Base-by-base conservation (phyloP, 805 yeast genomes). In the Candida argentea region DNA sequence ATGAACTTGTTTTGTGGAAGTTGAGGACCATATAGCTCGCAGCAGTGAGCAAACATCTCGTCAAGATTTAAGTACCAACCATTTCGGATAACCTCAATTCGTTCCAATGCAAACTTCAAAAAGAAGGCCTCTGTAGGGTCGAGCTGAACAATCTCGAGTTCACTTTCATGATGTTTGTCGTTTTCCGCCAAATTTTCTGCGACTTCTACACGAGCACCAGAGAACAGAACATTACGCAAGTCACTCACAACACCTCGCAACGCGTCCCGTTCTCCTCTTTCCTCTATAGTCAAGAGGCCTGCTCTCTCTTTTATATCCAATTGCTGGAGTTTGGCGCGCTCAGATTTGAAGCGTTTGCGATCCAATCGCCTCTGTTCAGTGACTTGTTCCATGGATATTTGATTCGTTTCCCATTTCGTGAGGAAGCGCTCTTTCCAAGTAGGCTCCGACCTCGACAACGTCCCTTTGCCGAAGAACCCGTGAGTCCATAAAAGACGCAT, bases 381-480 rank as follows among this genome's bases (percentile, higher is more conserved):
- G 17, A 89, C 52, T 35, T 84, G 94, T 55, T 91, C 98, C 35
- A 74, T 63, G 13, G 78, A 61, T 12, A 56, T 43, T 25, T 32
- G 20, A 15, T 50, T 65, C 21, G 70, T 44, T 9, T 68, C 66
- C 15, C 81, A 53, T 23, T 84, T 51, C 26, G 75, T 61, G 20
- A 31, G 52, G 1, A 84, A 73, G 30, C 96, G 63, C n/a, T 59
- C 61, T 25, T 48, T 52, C 96, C 97, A 91, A 0, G 95, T 73
- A 0, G 98, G 95, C 46, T 91, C 96, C 32, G 94, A 80, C 37
- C 98, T 63, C 20, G 95, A 82, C 25, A 86, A 57, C 3, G 72
- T 70, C 2, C 97, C 98, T 45, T 89, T 91, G 5, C 98, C 98
- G 47, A 85, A 91, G 46, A 86, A 91, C 1, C 98, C 98, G 40